Evolutionary conservation across 345 rosid species (phyloP).

Genomic region (Lepidium africanum): DNA sequence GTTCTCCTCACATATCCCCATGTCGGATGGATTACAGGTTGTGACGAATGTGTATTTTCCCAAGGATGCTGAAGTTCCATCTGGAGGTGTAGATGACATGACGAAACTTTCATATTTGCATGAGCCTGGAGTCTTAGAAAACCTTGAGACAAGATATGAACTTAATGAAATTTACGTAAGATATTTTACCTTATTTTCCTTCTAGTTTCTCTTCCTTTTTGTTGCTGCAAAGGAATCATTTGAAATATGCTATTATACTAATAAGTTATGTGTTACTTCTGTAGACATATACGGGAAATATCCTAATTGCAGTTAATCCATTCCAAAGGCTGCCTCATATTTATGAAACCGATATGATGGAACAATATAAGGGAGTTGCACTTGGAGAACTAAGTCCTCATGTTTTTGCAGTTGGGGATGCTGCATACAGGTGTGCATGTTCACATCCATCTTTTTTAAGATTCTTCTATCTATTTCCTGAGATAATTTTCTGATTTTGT

Average conservation of each 20-base stretch:
- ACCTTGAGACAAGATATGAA: slow-evolving; percentile 73
- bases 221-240: slow-evolving; percentile 12
- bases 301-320: slow-evolving; percentile 84
- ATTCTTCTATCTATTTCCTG: background rate
- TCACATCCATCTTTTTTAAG: background rate
- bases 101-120: slow-evolving; percentile 88
- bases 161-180: slow-evolving; percentile 86
- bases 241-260: slow-evolving; percentile 9
- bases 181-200: background rate
- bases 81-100: slow-evolving; percentile 97
- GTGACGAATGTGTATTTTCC: slow-evolving; percentile 60
- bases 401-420: slow-evolving; percentile 91
- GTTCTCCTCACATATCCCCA: slow-evolving; percentile 1
- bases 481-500: slow-evolving; percentile 23
- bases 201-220: background rate
- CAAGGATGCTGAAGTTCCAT: slow-evolving; percentile 74
- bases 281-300: slow-evolving; percentile 92
- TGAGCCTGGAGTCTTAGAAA: slow-evolving; percentile 84
- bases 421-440: slow-evolving; percentile 62
- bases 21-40: slow-evolving; percentile 38
- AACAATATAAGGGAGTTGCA: slow-evolving; percentile 68
- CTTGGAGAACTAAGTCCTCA: slow-evolving; percentile 94
- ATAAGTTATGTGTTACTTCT: slow-evolving; percentile 12
- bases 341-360: slow-evolving; percentile 94
- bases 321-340: slow-evolving; percentile 91